These are phyloP conservation scores for Nannizziopsis barbatae DNA, from an alignment of 2,329 filamentous ascomycete species.

Conservation along the genomic window DNA sequence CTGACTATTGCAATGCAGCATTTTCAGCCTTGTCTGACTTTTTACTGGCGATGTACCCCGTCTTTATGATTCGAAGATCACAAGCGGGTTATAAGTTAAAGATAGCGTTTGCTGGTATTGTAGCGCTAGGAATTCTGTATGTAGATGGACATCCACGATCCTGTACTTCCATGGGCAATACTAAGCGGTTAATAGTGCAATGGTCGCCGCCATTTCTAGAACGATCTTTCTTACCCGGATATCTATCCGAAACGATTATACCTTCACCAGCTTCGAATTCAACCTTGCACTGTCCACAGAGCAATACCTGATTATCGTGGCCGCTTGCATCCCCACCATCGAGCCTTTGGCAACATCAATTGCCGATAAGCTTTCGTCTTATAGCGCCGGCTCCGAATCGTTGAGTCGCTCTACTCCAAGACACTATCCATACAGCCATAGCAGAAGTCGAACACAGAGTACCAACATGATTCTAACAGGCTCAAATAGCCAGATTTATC, in stretches of 20 bases:
- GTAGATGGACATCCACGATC: too few relatives aligned
- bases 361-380: not conserved
- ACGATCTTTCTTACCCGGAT: slow-evolving; percentile 9
- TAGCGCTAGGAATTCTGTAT: slow-evolving; percentile 13
- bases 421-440: not conserved
- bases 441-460: not conserved
- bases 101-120: slow-evolving; percentile 7
- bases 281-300: slow-evolving; percentile 11
- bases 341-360: slow-evolving; percentile 7
- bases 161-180: not conserved
- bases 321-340: slow-evolving; percentile 12
- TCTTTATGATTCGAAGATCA: slow-evolving; percentile 14
- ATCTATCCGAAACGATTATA: slow-evolving; percentile 9
- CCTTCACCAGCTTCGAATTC: slow-evolving; percentile 9
- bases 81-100: slow-evolving; percentile 10
- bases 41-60: slow-evolving; percentile 14
- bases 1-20: slow-evolving; percentile 2
- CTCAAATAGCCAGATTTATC: slow-evolving; percentile 3
- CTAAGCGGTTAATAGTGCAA: slow-evolving; percentile 4
- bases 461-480: not conserved
- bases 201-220: slow-evolving; percentile 10
- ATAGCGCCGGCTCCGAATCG: not conserved
- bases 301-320: slow-evolving; percentile 16
- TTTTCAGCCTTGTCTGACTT: slow-evolving; percentile 13
- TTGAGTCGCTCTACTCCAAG: not conserved